Percentiles rank a stretch among this genome's conserved stretches.
These are phyloP conservation scores for Moniliella sp. DNA, from an alignment of 1,284 basidiomycete genomes.

Conservation along the genomic window DNA sequence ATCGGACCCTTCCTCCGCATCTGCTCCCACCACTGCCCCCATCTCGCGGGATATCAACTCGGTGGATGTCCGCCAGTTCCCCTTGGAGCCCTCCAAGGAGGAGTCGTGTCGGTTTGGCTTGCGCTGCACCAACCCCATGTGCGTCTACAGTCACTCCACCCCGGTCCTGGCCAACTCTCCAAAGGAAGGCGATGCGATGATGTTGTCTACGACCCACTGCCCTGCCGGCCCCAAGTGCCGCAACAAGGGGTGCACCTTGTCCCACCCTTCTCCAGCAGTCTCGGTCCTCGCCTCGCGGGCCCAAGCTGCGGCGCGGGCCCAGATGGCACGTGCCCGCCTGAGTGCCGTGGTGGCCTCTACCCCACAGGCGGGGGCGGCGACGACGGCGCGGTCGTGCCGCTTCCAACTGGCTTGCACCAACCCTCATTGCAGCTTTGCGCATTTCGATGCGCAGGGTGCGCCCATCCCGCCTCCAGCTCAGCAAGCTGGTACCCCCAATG, in stretches of 20 bases:
- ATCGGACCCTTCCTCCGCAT: conserved; percentile 13
- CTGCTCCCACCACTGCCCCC: neutral
- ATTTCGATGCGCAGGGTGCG: conserved; percentile 7
- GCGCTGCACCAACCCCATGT: conserved; percentile 25
- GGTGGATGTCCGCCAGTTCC: conserved; percentile 9
- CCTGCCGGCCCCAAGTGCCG: conserved; percentile 12
- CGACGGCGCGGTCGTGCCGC: neutral
- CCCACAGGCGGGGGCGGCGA: neutral
- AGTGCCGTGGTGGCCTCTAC: too few species aligned
- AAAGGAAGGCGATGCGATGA: conserved; percentile 14
- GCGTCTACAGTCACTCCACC: conserved; percentile 22
- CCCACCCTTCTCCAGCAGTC: conserved; percentile 24
- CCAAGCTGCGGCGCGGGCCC: too few species aligned
- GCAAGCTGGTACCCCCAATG: too few species aligned
- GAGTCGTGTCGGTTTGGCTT: conserved; percentile 18
- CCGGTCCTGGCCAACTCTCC: conserved; percentile 12
- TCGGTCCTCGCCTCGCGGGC: conserved; percentile 5
- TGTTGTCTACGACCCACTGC: conserved; percentile 20
- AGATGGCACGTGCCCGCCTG: too few species aligned
- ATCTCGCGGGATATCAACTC: neutral
- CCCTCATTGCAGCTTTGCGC: conserved; percentile 6
- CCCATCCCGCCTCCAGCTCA: too few species aligned
- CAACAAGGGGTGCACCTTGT: conserved; percentile 18
- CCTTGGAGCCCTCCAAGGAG: conserved; percentile 9
- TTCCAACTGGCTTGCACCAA: conserved; percentile 9